These are phyloP conservation scores for Cryphonectria carpinicola DNA, from an alignment of 2,329 filamentous ascomycete genomes.

Conservation along the genomic window DNA sequence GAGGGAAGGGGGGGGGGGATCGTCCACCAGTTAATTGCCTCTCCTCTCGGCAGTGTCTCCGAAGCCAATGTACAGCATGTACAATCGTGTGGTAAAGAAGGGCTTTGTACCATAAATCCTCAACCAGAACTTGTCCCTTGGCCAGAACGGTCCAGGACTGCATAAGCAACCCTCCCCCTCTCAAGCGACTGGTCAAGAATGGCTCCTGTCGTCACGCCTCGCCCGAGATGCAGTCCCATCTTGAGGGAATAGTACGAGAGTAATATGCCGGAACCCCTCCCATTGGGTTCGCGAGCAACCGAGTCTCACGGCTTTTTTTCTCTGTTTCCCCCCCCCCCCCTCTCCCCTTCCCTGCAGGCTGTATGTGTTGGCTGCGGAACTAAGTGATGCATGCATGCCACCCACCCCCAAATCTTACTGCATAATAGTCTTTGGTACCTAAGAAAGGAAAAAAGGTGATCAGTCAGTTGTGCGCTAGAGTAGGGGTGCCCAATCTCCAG, in stretches of 20 bases:
- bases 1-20: neutral
- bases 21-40: neutral
- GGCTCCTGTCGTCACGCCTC: neutral
- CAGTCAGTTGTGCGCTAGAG: slow-evolving; percentile 11
- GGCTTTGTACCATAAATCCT: neutral
- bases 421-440: neutral
- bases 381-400: neutral
- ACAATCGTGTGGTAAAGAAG: neutral
- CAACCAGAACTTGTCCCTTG: neutral
- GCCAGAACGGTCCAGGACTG: neutral
- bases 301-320: neutral
- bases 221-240: neutral
- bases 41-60: neutral
- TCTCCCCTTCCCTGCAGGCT: neutral
- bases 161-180: neutral
- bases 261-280: slow-evolving; percentile 7
- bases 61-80: neutral
- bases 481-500: slow-evolving; percentile 17
- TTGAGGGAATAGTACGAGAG: neutral
- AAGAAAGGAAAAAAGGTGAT: neutral
- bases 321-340: no score
- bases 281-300: slow-evolving; percentile 10
- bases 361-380: neutral
- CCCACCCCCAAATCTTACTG: neutral
- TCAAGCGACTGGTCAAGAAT: slow-evolving; percentile 11